Evolutionary conservation across 2,329 filamentous ascomycete genomes (phyloP).

Genomic region (Cladosporium cucumerinum): DNA sequence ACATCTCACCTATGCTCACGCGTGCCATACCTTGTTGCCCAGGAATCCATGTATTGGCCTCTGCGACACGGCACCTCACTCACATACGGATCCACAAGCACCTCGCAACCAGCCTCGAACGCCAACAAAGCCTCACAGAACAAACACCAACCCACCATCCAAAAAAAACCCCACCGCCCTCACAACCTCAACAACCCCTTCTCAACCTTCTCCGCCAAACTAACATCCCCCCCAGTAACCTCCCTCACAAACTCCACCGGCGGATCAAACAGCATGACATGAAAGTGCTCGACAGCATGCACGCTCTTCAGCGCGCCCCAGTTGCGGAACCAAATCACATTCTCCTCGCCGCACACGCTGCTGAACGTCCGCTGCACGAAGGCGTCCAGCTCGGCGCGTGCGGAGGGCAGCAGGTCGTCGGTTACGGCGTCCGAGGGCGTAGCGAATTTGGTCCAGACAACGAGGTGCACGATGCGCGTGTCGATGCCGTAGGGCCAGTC

Average conservation of each 20-base stretch:
- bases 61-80: not conserved
- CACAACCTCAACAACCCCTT: not conserved
- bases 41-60: not conserved
- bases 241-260: conserved; percentile 57
- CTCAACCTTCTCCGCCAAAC: conserved; percentile 45
- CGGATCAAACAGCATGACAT: conserved; percentile 77
- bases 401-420: conserved; percentile 64
- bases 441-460: conserved; percentile 89
- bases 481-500: conserved; percentile 95
- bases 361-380: conserved; percentile 68
- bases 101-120: not conserved
- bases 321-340: conserved; percentile 87
- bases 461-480: conserved; percentile 71
- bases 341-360: conserved; percentile 34
- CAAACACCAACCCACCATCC: not conserved
- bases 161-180: not conserved
- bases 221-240: conserved; percentile 71
- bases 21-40: not conserved
- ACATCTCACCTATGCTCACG: not conserved
- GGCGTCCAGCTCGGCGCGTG: conserved; percentile 62
- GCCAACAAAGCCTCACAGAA: not conserved
- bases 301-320: conserved; percentile 83
- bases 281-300: conserved; percentile 86
- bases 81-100: not conserved
- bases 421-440: conserved; percentile 65